Evolutionary conservation across 169 alveolate genomes (phyloP).

Genomic region (Cyclospora cayetanensis): DNA sequence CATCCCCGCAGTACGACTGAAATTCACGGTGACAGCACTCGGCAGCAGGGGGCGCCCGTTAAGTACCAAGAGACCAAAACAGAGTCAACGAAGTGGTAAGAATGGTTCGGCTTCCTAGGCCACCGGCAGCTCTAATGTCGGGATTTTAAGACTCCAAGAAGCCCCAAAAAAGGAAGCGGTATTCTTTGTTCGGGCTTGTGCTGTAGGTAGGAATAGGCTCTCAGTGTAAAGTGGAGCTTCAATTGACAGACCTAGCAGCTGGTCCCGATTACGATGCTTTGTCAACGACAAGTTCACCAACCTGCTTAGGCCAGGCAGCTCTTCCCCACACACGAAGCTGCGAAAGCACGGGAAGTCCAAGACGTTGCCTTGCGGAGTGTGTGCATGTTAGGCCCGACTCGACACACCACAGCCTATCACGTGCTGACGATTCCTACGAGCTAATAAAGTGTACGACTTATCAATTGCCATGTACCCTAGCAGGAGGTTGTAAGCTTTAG

Average conservation of each 20-base stretch:
- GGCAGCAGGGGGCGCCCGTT: not conserved
- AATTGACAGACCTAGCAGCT: conserved; percentile 79
- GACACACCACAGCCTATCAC: no score
- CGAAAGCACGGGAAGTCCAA: no score
- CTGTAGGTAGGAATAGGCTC: no score
- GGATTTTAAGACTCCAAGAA: not conserved
- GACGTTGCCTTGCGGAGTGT: no score
- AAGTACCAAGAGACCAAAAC: not conserved
- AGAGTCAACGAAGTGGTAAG: not conserved
- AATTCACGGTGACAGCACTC: not conserved
- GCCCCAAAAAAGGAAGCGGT: not conserved
- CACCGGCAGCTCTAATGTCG: not conserved
- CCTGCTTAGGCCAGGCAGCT: conserved; percentile 75
- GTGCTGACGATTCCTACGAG: no score
- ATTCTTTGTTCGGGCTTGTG: not conserved
- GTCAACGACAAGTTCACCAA: conserved; percentile 79
- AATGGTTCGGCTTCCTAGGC: not conserved
- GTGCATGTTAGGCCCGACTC: no score
- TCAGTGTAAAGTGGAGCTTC: no score
- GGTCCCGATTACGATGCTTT: conserved; percentile 84
- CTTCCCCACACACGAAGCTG: conserved; percentile 80
- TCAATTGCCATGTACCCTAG: no score
- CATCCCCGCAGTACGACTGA: conserved; percentile 72
- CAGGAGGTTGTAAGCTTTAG: no score
- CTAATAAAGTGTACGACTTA: no score